Evolutionary conservation across 1,284 basidiomycete species (phyloP).

Genomic region (Malassezia arunalokei): DNA sequence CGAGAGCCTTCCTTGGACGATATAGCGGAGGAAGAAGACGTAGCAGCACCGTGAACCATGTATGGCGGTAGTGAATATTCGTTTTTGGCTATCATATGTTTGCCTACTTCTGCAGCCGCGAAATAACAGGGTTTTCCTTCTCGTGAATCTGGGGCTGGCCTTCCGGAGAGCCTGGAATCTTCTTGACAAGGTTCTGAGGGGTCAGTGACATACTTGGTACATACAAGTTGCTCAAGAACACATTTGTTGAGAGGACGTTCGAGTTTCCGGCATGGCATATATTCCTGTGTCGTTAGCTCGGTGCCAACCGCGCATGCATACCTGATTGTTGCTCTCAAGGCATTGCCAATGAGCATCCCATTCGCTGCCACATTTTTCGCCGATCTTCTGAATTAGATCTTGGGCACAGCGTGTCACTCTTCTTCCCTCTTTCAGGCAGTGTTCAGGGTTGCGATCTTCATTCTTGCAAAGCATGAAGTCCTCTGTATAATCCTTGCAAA

Average conservation of each 20-base stretch:
- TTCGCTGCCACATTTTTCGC: conserved; percentile 75
- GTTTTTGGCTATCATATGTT: too few relatives aligned
- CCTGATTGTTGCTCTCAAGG: conserved; percentile 89
- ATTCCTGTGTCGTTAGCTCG: conserved; percentile 55
- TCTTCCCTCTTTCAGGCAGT: conserved; percentile 90
- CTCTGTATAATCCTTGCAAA: conserved; percentile 97
- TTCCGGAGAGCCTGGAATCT: conserved; percentile 76
- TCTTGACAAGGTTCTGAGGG: conserved; percentile 71
- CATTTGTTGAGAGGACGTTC: conserved; percentile 85
- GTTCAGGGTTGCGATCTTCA: conserved; percentile 74
- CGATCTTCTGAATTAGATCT: conserved; percentile 86
- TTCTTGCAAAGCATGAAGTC: conserved; percentile 99
- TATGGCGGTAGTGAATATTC: too few relatives aligned
- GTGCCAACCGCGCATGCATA: conserved; percentile 45
- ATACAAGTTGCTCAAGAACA: conserved; percentile 79
- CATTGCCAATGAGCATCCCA: conserved; percentile 93
- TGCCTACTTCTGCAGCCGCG: conserved; percentile 16
- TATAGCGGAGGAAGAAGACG: background rate
- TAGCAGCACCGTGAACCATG: too few relatives aligned
- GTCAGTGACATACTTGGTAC: conserved; percentile 6
- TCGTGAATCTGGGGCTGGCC: conserved; percentile 81
- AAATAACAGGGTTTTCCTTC: conserved; percentile 61
- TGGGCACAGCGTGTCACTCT: conserved; percentile 89
- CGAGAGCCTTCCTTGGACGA: conserved; percentile 11
- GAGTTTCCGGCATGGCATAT: conserved; percentile 75